Conservation (phyloP, 768 basidiomycete species). For the Pleurotus sapidus region DNA sequence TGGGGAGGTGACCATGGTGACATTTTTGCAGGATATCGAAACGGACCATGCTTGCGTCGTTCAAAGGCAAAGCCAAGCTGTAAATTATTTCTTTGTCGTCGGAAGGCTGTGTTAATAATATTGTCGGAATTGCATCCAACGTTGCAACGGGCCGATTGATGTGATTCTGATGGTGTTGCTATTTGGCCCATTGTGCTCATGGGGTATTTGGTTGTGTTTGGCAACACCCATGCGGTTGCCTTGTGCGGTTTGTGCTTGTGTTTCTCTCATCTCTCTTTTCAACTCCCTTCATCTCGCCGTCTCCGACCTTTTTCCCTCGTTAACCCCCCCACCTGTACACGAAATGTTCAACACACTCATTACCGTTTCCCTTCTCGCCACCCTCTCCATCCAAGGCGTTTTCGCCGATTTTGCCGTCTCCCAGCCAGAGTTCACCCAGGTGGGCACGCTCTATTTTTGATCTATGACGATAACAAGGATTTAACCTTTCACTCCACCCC, state of each 20-base stretch:
- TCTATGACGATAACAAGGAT: background rate
- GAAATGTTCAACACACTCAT: constrained; percentile 81
- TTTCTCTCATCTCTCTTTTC: constrained; percentile 20
- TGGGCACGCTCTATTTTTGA: constrained; percentile 20
- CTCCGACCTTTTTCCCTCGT: constrained; percentile 23
- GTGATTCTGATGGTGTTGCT: background rate
- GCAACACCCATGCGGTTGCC: background rate
- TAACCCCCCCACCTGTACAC: constrained; percentile 25
- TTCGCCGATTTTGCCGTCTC: constrained; percentile 52
- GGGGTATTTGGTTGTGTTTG: constrained; percentile 14
- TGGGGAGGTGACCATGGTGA: constrained; percentile 35
- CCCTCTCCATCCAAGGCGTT: constrained; percentile 48
- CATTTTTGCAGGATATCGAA: constrained; percentile 54
- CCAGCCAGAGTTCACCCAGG: constrained; percentile 54
- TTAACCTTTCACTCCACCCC: constrained; percentile 2
- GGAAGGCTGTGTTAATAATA: background rate
- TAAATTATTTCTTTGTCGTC: constrained; percentile 18
- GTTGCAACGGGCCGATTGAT: constrained; percentile 1
- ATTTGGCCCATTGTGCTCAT: constrained; percentile 1
- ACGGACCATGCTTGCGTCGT: constrained; percentile 61
- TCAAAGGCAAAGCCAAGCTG: constrained; percentile 54
- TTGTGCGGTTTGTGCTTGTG: constrained; percentile 12
- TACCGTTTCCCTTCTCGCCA: constrained; percentile 66
- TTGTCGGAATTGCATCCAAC: background rate
- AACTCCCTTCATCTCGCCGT: constrained; percentile 22